Conservation (phyloP, 495 filamentous ascomycete species). For the Xylaria intraflava region DNA sequence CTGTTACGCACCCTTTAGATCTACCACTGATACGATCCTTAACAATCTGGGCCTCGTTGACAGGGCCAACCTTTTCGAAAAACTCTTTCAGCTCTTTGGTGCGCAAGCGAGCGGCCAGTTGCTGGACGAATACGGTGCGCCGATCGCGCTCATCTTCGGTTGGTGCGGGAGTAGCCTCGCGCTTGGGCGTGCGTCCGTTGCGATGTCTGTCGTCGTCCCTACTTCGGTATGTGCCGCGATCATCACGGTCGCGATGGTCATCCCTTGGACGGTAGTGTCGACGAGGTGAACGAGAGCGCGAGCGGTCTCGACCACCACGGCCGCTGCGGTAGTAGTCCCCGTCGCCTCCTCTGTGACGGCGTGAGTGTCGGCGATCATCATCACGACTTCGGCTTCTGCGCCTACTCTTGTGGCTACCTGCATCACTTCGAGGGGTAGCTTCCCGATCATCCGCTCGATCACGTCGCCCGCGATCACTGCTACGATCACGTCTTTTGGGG, state of each 20-base stretch:
- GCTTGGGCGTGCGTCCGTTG: constrained; percentile 46
- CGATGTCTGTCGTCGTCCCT: constrained; percentile 45
- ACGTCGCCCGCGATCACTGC: constrained; percentile 41
- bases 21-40: constrained; percentile 94
- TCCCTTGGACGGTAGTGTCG: constrained; percentile 72
- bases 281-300: constrained; percentile 69
- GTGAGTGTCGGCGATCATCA: constrained; percentile 69
- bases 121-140: constrained; percentile 96
- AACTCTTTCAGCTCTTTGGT: constrained; percentile 91
- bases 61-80: constrained; percentile 92
- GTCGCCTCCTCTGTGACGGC: constrained; percentile 67
- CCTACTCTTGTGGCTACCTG: constrained; percentile 79
- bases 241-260: constrained; percentile 45
- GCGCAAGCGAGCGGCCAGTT: constrained; percentile 85
- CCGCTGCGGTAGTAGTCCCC: constrained; percentile 71
- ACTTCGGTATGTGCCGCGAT: constrained; percentile 43
- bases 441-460: constrained; percentile 38
- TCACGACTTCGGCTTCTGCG: constrained; percentile 76
- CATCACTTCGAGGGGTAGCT: constrained; percentile 70
- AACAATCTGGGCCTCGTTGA: constrained; percentile 98
- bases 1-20: constrained; percentile 79
- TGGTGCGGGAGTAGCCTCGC: constrained; percentile 52
- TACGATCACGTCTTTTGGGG: constrained; percentile 62
- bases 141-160: constrained; percentile 96
- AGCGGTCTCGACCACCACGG: constrained; percentile 52